Conservation (phyloP, 2,329 filamentous ascomycete species). For the Dactylellina sp. region DNA sequence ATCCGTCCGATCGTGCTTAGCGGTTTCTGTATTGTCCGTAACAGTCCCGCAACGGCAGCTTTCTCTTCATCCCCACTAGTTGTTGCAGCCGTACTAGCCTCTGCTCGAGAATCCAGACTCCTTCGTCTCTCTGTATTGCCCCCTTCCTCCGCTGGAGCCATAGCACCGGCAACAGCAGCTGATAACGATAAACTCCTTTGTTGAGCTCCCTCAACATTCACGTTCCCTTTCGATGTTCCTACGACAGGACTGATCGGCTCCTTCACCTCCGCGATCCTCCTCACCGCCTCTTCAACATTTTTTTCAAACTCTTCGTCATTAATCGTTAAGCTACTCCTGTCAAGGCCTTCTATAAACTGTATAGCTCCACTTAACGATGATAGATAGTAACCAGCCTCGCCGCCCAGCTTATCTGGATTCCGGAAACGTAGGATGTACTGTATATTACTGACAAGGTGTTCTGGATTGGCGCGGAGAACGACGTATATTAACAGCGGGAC, state of each 20-base stretch:
- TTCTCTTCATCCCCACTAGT: slow-evolving; percentile 71
- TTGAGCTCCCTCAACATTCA: slow-evolving; percentile 60
- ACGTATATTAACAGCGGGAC: slow-evolving; percentile 96
- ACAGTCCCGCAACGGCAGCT: slow-evolving; percentile 82
- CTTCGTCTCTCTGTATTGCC: slow-evolving; percentile 65
- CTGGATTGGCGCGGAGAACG: slow-evolving; percentile 91
- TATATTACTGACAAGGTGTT: slow-evolving; percentile 95
- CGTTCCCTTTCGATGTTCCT: slow-evolving; percentile 18
- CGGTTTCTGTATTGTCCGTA: slow-evolving; percentile 90
- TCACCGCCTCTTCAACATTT: slow-evolving; percentile 96
- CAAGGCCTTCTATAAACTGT: slow-evolving; percentile 95
- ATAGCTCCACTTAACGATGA: slow-evolving; percentile 91
- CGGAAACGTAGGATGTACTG: slow-evolving; percentile 97
- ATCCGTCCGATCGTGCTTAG: slow-evolving; percentile 93
- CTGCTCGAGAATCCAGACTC: slow-evolving; percentile 66
- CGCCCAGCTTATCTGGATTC: slow-evolving; percentile 95
- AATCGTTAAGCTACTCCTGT: slow-evolving; percentile 91
- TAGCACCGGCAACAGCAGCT: slow-evolving; percentile 65
- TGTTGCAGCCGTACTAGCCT: slow-evolving; percentile 65
- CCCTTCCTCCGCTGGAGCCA: slow-evolving; percentile 63
- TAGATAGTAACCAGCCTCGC: slow-evolving; percentile 98
- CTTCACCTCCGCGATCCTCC: slow-evolving; percentile 79
- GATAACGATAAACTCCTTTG: slow-evolving; percentile 62
- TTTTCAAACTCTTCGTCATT: slow-evolving; percentile 94
- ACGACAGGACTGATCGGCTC: slow-evolving; percentile 54